Evolutionary conservation across 768 basidiomycete species (phyloP).

Genomic region (Russula sp.): DNA sequence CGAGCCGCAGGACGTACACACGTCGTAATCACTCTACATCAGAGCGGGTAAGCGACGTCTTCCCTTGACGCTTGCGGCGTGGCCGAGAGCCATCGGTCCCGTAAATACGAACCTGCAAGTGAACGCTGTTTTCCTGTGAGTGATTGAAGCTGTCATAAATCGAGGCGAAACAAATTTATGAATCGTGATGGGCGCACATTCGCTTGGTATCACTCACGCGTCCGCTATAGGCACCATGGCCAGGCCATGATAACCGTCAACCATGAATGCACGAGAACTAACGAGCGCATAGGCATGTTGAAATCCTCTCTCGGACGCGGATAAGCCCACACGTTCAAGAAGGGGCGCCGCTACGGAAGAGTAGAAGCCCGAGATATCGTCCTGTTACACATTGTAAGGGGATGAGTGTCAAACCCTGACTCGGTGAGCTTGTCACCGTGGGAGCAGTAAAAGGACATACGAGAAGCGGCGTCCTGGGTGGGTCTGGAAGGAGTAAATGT

Average conservation of each 20-base stretch:
- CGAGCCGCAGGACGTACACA: conserved; percentile 71
- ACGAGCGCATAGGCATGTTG: conserved; percentile 62
- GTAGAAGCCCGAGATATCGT: conserved; percentile 24
- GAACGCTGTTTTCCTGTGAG: conserved; percentile 61
- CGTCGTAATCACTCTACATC: conserved; percentile 64
- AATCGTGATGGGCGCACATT: background rate
- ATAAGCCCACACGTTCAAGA: conserved; percentile 28
- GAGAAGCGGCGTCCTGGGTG: conserved; percentile 11
- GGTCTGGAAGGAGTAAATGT: conserved; percentile 19
- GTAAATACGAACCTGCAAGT: conserved; percentile 57
- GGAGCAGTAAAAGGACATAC: conserved; percentile 17
- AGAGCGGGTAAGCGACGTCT: conserved; percentile 10
- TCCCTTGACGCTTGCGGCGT: background rate
- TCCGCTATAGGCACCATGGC: conserved; percentile 87
- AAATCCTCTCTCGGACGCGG: conserved; percentile 44
- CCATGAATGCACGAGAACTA: conserved; percentile 77
- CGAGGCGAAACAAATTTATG: conserved; percentile 3
- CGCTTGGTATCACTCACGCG: conserved; percentile 48
- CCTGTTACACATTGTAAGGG: conserved; percentile 5
- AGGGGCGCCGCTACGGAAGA: conserved; percentile 28
- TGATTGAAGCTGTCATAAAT: conserved; percentile 66
- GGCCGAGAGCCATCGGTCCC: conserved; percentile 7
- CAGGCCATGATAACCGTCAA: conserved; percentile 77
- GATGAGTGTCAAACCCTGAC: conserved; percentile 4
- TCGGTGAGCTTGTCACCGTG: background rate